Percentiles rank a stretch among this genome's conserved stretches.
These are phyloP conservation scores for Sarcomyxa edulis DNA, from an alignment of 768 basidiomycete genomes.

Conservation along the genomic window DNA sequence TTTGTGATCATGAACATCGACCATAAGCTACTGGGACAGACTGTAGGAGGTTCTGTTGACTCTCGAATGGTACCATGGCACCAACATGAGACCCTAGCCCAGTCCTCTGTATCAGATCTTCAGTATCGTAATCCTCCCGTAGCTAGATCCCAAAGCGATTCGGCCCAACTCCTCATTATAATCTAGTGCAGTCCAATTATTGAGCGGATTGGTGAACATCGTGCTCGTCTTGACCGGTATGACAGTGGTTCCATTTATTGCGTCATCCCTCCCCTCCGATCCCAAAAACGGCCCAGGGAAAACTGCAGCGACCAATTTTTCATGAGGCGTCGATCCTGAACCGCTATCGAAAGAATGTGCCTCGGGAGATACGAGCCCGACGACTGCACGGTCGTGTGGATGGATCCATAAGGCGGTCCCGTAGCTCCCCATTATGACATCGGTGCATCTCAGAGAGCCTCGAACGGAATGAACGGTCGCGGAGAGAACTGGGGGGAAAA, in stretches of 20 bases:
- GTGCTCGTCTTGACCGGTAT: slow-evolving; percentile 6
- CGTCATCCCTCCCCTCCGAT: background rate
- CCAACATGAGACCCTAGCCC: background rate
- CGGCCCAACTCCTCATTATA: slow-evolving; percentile 55
- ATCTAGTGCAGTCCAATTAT: slow-evolving; percentile 55
- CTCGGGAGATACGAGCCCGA: slow-evolving; percentile 25
- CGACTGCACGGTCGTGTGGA: slow-evolving; percentile 40
- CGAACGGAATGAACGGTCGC: slow-evolving; percentile 32
- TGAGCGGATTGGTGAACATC: slow-evolving; percentile 21
- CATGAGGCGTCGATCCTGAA: slow-evolving; percentile 17
- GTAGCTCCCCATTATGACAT: slow-evolving; percentile 45
- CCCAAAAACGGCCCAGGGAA: slow-evolving; percentile 42
- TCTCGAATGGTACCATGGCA: background rate
- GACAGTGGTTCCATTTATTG: slow-evolving; percentile 11
- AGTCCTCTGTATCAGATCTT: slow-evolving; percentile 24
- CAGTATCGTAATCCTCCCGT: slow-evolving; percentile 40
- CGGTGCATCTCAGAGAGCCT: slow-evolving; percentile 50
- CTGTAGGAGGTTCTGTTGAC: background rate
- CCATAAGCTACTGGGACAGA: too few relatives aligned
- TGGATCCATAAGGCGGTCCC: slow-evolving; percentile 64
- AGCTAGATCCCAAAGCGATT: slow-evolving; percentile 46
- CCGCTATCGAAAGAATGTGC: slow-evolving; percentile 9
- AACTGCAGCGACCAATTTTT: slow-evolving; percentile 40
- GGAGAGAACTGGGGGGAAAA: slow-evolving; percentile 43
- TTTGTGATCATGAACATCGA: too few relatives aligned